Evolutionary conservation across 2,329 filamentous ascomycete genomes (phyloP), one percentile per base, ranked within the genome.

Genomic region (Epichloe baconii): DNA sequence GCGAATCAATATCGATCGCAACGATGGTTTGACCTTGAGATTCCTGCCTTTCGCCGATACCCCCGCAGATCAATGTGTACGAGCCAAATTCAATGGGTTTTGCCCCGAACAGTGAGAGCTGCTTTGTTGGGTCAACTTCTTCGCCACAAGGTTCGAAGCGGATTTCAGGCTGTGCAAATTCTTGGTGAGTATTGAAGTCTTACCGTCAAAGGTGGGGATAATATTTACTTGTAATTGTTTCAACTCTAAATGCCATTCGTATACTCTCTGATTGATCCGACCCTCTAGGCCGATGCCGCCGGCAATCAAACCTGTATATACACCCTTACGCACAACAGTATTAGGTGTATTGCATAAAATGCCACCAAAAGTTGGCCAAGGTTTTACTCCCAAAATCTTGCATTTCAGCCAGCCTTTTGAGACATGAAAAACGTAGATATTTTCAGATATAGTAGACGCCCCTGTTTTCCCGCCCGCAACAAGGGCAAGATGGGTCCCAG

Each of bases 231-330:
- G 37, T 35, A 34, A 43, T 15, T 47, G 19, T n/a, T 31, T 34
- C 31, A 49, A 17, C 36, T 43, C 47, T 10, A 54, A 43, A 12
- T 45, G 70, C 86, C 87, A 94, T 47, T 70, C 68, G 71, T 85
- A 83, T 14, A 82, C 70, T 52, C 83, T 78, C 42, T 76, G 69
- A 19, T 80, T 67, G 14, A 94, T 71, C 8, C 75, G 70, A 3
- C 85, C 86, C 61, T 83, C 75, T 40, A 68, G 67, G 21, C 74
- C 72, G 60, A 94, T 83, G 0, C 90, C 90, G 17, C 89, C 89
- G 17, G 80, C 71, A 2, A 93, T 58, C 2, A 91, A 64, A 1
- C 89, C 89, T 43, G 65, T 59, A 51, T 74, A 75, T 4, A 55
- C 61, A 43, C 64, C 54, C 23, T 67, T 59, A 42, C 56, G 54